Evolutionary conservation across 108 stramenopile genomes (phyloP), one percentile per base, ranked within the genome.

Genomic region (Skeletonema grethae): DNA sequence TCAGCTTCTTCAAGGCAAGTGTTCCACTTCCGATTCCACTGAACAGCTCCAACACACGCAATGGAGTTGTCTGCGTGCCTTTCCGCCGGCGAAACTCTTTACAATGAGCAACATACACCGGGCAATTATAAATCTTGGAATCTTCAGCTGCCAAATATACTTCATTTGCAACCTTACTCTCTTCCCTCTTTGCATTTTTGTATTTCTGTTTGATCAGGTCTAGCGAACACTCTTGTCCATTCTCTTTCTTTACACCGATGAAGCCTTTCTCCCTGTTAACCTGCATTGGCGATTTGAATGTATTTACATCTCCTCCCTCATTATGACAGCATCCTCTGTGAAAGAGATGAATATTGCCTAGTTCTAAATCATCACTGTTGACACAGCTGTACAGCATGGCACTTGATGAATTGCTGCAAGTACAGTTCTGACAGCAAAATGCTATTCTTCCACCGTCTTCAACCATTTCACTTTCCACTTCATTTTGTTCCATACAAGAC

Each of bases 21-120:
- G 76, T 64, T 24, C 53, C 76, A 38, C 69, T 71, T 36, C 76
- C 76, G 18, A 77, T 77, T 2, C 76, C 76, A 45, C 61, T 71
- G 24, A 77, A 77, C 7, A 77, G 76, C 18, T 63, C 76, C 20
- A 77, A 50, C 1, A 77, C 76, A 10, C 61, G 43, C 6, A 77
- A 41, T 29, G 28, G n/a, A 22, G 36, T 39, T 36, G 0, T 8
- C 45, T 35, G 13, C 12, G 2, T 30, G 34, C 71, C 63, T 10
- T 6, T 31, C 1, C 76, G 39, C 45, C 71, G 53, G 4, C 50
- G 34, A 64, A 64, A 77, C 0, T n/a, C 13, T 63, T 15, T 36
- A 64, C 76, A 65, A 16, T 22, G 12, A 8, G 18, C 6, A 24
- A 1, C 36, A 56, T 77, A 77, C 18, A 39, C 43, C 29, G 30